Base-by-base conservation (phyloP, 805 yeast species). In the Metschnikowia borealis region DNA sequence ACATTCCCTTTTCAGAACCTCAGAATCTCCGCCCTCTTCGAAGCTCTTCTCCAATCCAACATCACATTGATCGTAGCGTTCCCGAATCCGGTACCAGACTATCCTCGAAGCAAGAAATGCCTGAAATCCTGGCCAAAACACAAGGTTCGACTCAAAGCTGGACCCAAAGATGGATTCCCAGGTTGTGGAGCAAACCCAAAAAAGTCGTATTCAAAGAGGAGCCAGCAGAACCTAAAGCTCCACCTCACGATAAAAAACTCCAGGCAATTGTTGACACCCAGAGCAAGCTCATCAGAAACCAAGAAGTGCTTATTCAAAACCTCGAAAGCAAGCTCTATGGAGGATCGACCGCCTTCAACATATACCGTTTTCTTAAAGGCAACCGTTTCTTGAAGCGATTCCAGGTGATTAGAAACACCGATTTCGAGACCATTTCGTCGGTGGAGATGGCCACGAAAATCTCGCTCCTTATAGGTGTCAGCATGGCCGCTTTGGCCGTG, bases 251-350 rank as follows among this genome's bases (percentile, higher is more conserved):
- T 15, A 4, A 15, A 26, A 35, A 36, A 26, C 39, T 44, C 39
- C 11, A 23, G 18, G 15, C 40, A 10, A 20, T 44, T 17, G 39
- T 44, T 3, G 39, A 44, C 10, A 44, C 20, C 17, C 46, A 44
- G 26, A 35, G 14, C 10, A 34, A 44, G 20, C 38, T 34, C 13
- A 21, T 44, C 17, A 32, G 36, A 3, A 44, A 26, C 23, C 46
- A 44, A n/a, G 46, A 44, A 17, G 33, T 26, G 20, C 39, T 44
- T 33, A 44, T 44, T 13, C 46, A 23, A 15, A 44, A 36, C 23
- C 46, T 44, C n/a, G 46, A 44, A 23, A 44, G 11, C 21, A 35
- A 26, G 46, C 46, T 44, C 40, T 44, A 44, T 26, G 34, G 46
- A 11, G 46, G 46, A 13, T 23, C 39, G 13, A 7, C 6, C 2